Evolutionary conservation across 495 filamentous ascomycete genomes (phyloP), one percentile per base, ranked within the genome.

Genomic region (Rhizodiscina lignyota): DNA sequence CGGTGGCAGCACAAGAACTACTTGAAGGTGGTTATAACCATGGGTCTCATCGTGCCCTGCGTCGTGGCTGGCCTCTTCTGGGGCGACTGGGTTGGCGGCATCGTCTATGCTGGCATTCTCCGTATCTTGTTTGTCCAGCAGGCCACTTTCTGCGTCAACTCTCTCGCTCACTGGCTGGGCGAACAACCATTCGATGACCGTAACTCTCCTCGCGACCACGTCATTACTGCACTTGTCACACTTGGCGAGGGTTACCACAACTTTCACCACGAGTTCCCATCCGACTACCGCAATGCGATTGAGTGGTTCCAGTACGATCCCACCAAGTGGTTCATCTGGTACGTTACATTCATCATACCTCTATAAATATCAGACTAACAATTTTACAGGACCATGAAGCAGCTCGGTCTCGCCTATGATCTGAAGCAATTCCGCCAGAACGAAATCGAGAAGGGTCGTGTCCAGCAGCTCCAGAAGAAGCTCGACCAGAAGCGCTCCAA

Each of bases 231-330:
- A 32, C 62, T 97, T 10, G 81, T 91, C 37, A 97, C 89, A 31
- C 83, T 97, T 20, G 89, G 89, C 33, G 89, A 97, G 59, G 89
- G 89, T 34, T 97, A 97, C 66, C 86, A 96, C 70, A 94, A 93
- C 67, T 97, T 97, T 75, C 89, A 97, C 67, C 89, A 97, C 69
- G 89, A 97, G 55, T 97, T 97, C 65, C 89, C 89, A 35, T 91
- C 83, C 11, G 89, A 97, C 59, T 94, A 94, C 78, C 83, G 89
- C 54, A 97, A 97, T 58, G 89, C 87, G 35, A 91, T 97, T 44
- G 67, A 94, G 53, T 94, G 85, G 83, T 80, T 79, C 66, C 89
- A 97, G 66, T 97, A 97, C 51, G 89, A 97, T 61, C 89, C 89
- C 16, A 97, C 89, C 58, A 97, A 97, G 68, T 94, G 87, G 86